Conservation (phyloP, 2,329 filamentous ascomycete genomes). For the Neocucurbitaria cava region DNA sequence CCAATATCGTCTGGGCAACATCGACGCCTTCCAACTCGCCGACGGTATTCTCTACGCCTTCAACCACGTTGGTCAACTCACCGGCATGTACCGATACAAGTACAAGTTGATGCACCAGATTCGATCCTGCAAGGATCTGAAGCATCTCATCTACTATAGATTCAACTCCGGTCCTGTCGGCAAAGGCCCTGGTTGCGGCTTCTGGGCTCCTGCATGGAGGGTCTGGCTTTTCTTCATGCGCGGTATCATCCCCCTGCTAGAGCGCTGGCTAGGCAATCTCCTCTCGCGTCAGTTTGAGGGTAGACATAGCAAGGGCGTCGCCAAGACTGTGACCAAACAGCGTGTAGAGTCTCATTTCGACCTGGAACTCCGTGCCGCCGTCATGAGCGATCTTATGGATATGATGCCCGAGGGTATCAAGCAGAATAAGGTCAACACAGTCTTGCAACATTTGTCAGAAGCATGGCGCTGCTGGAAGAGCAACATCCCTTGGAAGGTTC, state of each 20-base stretch:
- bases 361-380: conserved; percentile 92
- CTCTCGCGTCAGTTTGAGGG: conserved; percentile 98
- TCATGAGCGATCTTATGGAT: conserved; percentile 99
- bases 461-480: conserved; percentile 99
- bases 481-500: conserved; percentile 99
- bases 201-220: conserved; percentile 98
- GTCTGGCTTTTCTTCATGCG: conserved; percentile 99
- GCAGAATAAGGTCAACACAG: conserved; percentile 98
- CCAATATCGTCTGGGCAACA: conserved; percentile 95
- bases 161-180: conserved; percentile 98
- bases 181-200: conserved; percentile 96
- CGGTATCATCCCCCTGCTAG: conserved; percentile 93
- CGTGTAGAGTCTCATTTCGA: conserved; percentile 99
- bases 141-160: conserved; percentile 98
- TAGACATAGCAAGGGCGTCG: conserved; percentile 97
- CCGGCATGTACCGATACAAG: conserved; percentile 99
- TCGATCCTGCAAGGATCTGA: conserved; percentile 96
- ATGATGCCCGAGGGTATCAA: conserved; percentile 99
- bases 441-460: conserved; percentile 95
- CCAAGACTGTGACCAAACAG: conserved; percentile 99
- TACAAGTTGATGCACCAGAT: conserved; percentile 99
- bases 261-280: conserved; percentile 96
- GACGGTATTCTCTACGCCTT: conserved; percentile 99
- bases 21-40: conserved; percentile 97
- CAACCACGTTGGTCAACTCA: conserved; percentile 97